phyloP scores from a whole-genome alignment of 768 basidiomycete species.

The Fistulinella prunicolor region DNA sequence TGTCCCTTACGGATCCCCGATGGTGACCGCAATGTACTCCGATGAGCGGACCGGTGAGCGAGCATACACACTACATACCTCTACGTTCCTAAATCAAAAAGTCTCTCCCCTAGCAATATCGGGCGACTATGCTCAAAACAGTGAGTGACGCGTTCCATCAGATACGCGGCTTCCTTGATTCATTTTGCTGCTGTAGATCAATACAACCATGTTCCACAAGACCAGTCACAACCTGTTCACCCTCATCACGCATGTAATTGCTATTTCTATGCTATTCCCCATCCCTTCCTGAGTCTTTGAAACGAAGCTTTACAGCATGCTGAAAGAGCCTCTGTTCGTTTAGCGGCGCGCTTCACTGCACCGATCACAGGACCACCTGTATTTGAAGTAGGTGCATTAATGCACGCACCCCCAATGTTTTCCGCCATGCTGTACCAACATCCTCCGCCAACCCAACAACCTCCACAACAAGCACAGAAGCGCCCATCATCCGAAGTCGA shows the following conservation, averaged over 20 bases:
- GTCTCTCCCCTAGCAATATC: constrained; percentile 36
- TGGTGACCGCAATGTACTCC: constrained; percentile 48
- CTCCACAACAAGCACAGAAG: constrained; percentile 32
- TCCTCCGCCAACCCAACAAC: constrained; percentile 24
- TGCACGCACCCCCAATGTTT: constrained; percentile 30
- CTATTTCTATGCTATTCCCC: constrained; percentile 20
- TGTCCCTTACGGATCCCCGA: constrained; percentile 43
- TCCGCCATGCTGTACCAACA: constrained; percentile 30
- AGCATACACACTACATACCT: constrained; percentile 7
- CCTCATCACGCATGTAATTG: constrained; percentile 34
- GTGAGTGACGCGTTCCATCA: constrained; percentile 34
- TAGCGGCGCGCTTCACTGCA: constrained; percentile 49
- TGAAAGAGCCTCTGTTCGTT: constrained; percentile 57
- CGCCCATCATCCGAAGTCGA: constrained; percentile 39
- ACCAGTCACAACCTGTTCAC: constrained; percentile 30
- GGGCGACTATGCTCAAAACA: constrained; percentile 40
- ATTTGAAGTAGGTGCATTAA: constrained; percentile 34
- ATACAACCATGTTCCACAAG: constrained; percentile 32
- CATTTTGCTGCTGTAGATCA: constrained; percentile 26
- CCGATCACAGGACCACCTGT: constrained; percentile 30
- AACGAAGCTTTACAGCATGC: constrained; percentile 47
- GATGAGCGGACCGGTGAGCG: constrained; percentile 56
- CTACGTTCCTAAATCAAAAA: constrained; percentile 17
- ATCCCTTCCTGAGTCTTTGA: constrained; percentile 19
- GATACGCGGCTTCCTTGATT: constrained; percentile 14